These are phyloP conservation scores for Tetracladium marchalianum DNA, from an alignment of 495 filamentous ascomycete species.

Conservation along the genomic window DNA sequence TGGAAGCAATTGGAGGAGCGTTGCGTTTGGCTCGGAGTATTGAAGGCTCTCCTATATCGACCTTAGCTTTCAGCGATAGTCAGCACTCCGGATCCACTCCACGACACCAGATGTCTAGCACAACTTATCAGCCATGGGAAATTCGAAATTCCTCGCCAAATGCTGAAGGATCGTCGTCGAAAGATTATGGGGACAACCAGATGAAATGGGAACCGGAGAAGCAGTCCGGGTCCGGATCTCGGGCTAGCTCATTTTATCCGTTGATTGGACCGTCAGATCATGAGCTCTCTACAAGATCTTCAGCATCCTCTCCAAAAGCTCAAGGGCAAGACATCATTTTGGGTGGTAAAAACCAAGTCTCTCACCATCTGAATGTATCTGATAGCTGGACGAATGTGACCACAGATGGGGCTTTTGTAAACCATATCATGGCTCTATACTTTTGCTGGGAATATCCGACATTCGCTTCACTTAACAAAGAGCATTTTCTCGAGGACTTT, in stretches of 20 bases:
- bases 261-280: not conserved
- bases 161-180: no score
- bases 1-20: slow-evolving; percentile 9
- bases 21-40: slow-evolving; percentile 1
- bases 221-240: not conserved
- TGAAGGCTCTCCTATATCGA: not conserved
- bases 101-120: no score
- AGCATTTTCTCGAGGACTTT: slow-evolving; percentile 62
- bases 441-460: slow-evolving; percentile 78
- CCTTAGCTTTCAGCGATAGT: not conserved
- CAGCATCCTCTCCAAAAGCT: not conserved
- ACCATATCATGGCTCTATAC: slow-evolving; percentile 59
- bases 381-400: slow-evolving; percentile 52
- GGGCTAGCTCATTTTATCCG: not conserved
- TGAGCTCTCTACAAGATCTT: not conserved
- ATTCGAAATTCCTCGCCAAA: no score
- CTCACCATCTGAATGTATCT: not conserved
- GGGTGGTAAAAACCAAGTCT: slow-evolving; percentile 1
- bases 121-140: no score
- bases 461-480: slow-evolving; percentile 60
- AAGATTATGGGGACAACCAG: not conserved
- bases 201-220: slow-evolving; percentile 12
- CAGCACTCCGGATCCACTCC: no score
- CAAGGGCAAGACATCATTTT: slow-evolving; percentile 9
- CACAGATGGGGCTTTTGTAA: slow-evolving; percentile 42